Base-by-base conservation (phyloP, 2,329 filamentous ascomycete species). In the Eurotiales sp. region DNA sequence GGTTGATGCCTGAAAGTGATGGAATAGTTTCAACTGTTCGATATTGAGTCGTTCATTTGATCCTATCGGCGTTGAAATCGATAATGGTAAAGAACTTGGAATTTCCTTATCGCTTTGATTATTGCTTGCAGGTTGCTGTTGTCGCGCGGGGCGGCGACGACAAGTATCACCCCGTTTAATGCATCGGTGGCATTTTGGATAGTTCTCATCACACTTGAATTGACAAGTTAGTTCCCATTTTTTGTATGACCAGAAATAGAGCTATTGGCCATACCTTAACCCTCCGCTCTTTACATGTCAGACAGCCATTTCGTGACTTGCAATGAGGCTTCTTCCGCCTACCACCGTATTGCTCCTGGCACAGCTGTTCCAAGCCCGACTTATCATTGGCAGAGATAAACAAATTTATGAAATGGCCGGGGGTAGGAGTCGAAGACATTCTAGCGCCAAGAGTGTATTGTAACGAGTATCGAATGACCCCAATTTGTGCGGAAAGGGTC, bases 201-300 rank as follows among this genome's bases (percentile, higher is more conserved):
- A 40, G 14, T 36, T 49, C 15, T 53, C 51, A 41, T 53, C 51
- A 14, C 51, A 53, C 51, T 53, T n/a, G n/a, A n/a, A n/a, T n/a
- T n/a, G n/a, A n/a, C n/a, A n/a, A n/a, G n/a, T n/a, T n/a, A n/a
- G n/a, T n/a, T n/a, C n/a, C n/a, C n/a, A n/a, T n/a, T n/a, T n/a
- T n/a, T n/a, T n/a, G n/a, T n/a, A n/a, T n/a, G n/a, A n/a, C n/a
- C 2, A 17, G 8, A 15, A 43, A 34, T 15, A 17, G 22, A 22
- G 10, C 6, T 23, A 19, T 1, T 22, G 23, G 11, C 25, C 27
- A 25, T 43, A 49, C 51, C 27, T 53, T 53, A 32, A 53, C 51
- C 34, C 32, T 49, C 30, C 51, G 29, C 15, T 41, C 21, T 22
- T 42, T 53, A 36, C 51, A 53, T 25, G 30, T 48, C 8, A 30